Conservation (phyloP, 139 green algal genomes). For the Micractinium sp. region DNA sequence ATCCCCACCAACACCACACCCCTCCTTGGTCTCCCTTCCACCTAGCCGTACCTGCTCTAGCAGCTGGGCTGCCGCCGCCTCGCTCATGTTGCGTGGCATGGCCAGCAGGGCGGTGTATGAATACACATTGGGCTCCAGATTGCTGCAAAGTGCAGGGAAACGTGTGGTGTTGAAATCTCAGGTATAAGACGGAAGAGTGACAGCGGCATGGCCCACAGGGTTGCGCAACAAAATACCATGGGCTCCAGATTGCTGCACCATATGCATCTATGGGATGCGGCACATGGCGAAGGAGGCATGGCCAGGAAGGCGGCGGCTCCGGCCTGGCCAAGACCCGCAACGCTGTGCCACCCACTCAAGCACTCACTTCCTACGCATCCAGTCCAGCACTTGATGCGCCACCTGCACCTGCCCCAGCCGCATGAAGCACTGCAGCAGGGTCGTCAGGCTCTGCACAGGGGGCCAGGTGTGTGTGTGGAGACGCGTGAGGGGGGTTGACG, state of each 20-base stretch:
- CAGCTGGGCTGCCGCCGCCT: not conserved
- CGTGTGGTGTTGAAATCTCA: no score
- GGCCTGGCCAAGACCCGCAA: no score
- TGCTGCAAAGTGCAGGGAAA: not conserved
- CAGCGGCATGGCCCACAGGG: not conserved
- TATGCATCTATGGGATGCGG: not conserved
- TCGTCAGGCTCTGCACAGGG: conserved; percentile 29
- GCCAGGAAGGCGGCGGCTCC: no score
- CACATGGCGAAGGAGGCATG: not conserved
- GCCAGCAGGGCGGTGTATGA: conserved; percentile 41
- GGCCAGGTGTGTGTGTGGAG: no score
- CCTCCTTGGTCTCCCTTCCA: not conserved
- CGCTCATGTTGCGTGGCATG: not conserved
- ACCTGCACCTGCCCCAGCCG: conserved; percentile 34
- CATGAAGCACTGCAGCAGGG: conserved; percentile 47
- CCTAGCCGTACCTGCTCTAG: not conserved
- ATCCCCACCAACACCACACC: not conserved
- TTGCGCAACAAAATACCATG: not conserved
- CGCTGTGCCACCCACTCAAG: no score
- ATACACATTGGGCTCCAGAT: conserved; percentile 16
- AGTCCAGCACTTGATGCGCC: conserved; percentile 35
- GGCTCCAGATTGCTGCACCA: no score
- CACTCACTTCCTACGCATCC: conserved; percentile 38
- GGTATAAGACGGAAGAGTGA: not conserved
- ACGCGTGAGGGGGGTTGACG: no score